Evolutionary conservation across 371 early-diverging fungal genomes (phyloP), one percentile per base, ranked within the genome.

Genomic region (Mucor velutinosus): DNA sequence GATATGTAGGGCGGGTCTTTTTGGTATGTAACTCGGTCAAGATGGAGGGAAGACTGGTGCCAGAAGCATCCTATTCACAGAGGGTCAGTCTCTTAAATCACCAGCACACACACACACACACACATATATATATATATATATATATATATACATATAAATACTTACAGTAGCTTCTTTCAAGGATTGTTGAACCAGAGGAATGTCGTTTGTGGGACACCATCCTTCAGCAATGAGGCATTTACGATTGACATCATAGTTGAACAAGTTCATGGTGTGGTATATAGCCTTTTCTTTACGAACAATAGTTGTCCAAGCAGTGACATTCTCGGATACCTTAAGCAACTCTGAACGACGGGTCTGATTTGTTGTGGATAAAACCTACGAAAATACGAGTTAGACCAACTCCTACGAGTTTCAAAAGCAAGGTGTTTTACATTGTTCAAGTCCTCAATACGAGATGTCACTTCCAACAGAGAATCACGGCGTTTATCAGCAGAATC

Each of bases 241-340:
- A 71, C 95, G 91, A 76, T 91, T 94, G 56, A 82, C 82, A 74
- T 98, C 98, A 75, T 95, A 94, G 78, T 92, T 94, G 83, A 98
- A 95, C 74, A 90, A 79, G 75, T 99, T 98, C 93, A 98, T 92
- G 37, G 93, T 91, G 74, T 97, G 93, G 83, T 95, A 97, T 65
- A 97, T 92, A n/a, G 94, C 95, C 89, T 97, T 98, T 74, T 99
- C 98, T 85, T 97, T 99, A 76, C 92, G 93, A 64, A 97, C 91
- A 45, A 94, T 89, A 6, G 90, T 91, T 57, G 89, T 87, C 99
- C 99, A 99, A 23, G 90, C 83, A 35, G 89, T 86, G 70, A 97
- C 65, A 57, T 90, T 89, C 67, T 93, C 93, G 7, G 97, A 88
- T 23, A 97, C 90, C 60, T 91, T 88, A 62, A 82, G 70, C 12